A percentile compares a stretch with the other conserved stretches of the same genome.
These are phyloP conservation scores for Ogataea methylovora DNA, from an alignment of 805 yeast genomes.

Conservation along the genomic window DNA sequence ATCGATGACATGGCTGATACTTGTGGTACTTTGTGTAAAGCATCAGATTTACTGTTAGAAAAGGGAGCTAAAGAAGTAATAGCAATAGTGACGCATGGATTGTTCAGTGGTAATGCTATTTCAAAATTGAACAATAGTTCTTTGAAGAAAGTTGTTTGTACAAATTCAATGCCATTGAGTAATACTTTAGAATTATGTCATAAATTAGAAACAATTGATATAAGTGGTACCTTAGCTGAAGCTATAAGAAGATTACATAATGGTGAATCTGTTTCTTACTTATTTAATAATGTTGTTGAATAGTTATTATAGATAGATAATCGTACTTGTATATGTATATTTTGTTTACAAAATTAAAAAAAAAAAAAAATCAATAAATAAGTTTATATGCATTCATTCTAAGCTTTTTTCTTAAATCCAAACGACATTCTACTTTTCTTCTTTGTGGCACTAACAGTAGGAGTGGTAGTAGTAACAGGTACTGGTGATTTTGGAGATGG, in stretches of 20 bases:
- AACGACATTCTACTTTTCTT: slow-evolving; percentile 13
- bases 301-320: too few species aligned
- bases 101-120: slow-evolving; percentile 79
- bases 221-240: slow-evolving; percentile 84
- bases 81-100: slow-evolving; percentile 95
- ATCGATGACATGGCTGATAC: slow-evolving; percentile 99
- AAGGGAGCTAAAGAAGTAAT: slow-evolving; percentile 81
- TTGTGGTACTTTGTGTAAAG: slow-evolving; percentile 93
- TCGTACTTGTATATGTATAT: too few species aligned
- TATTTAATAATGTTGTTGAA: slow-evolving; percentile 57
- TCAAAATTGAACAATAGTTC: slow-evolving; percentile 62
- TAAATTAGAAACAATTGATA: slow-evolving; percentile 75
- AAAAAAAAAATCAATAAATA: not conserved
- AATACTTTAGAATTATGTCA: slow-evolving; percentile 51
- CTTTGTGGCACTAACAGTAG: slow-evolving; percentile 1
- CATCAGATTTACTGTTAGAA: slow-evolving; percentile 77
- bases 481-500: not conserved
- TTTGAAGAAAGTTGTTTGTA: slow-evolving; percentile 72
- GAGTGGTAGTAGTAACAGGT: not conserved
- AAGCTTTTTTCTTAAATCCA: slow-evolving; percentile 10
- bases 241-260: slow-evolving; percentile 91
- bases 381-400: not conserved
- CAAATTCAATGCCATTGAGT: slow-evolving; percentile 86
- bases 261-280: slow-evolving; percentile 89
- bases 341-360: too few species aligned